These are phyloP conservation scores for Colletotrichum sp. DNA, from an alignment of 2,329 filamentous ascomycete genomes.

Conservation along the genomic window DNA sequence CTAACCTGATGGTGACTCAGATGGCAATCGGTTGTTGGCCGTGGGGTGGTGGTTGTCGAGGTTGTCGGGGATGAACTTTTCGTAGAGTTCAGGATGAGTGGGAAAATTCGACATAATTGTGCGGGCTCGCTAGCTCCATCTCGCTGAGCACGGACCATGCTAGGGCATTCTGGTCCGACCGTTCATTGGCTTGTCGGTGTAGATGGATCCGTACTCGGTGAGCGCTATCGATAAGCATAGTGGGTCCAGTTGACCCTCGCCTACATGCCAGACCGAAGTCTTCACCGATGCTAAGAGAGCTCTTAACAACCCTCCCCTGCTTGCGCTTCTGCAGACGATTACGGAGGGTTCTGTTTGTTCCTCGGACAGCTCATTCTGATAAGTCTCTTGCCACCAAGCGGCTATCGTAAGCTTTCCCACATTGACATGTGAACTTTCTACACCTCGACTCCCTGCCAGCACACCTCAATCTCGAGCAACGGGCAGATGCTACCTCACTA, in stretches of 20 bases:
- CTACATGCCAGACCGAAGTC: background rate
- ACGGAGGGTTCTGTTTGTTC: background rate
- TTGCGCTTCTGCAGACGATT: background rate
- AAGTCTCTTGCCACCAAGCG: background rate
- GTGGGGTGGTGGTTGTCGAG: conserved; percentile 21
- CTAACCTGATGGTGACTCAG: conserved; percentile 21
- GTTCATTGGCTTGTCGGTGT: background rate
- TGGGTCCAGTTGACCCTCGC: fast-evolving
- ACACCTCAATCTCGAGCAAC: background rate
- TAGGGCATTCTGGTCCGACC: background rate
- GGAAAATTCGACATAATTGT: conserved; percentile 13
- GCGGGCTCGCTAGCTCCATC: conserved; percentile 19
- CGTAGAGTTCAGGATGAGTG: background rate
- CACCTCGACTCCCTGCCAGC: background rate
- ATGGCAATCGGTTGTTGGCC: conserved; percentile 18
- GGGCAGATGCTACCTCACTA: background rate
- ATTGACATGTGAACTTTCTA: background rate
- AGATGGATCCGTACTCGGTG: background rate
- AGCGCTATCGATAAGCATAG: background rate
- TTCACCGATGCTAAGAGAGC: background rate
- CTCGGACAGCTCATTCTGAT: background rate
- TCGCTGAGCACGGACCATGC: background rate
- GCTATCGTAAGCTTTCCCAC: background rate
- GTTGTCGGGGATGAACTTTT: conserved; percentile 19
- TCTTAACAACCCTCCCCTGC: background rate